Evolutionary conservation across 345 rosid genomes (phyloP).

Genomic region (Aquilaria malaccensis): DNA sequence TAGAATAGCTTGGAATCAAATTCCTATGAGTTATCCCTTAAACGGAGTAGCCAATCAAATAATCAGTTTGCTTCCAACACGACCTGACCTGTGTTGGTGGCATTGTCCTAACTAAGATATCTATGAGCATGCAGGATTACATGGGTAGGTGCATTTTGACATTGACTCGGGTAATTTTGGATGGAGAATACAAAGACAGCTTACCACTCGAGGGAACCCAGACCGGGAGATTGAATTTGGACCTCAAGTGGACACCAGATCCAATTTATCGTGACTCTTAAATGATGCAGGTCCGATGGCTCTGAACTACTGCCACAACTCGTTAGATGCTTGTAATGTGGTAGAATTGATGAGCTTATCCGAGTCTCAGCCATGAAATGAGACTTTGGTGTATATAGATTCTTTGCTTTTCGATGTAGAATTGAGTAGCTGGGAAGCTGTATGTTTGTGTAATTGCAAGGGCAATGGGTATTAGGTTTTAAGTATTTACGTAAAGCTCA

Average conservation of each 20-base stretch:
- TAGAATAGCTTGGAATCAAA: too few species aligned
- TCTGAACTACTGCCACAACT: too few species aligned
- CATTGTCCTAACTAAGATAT: too few species aligned
- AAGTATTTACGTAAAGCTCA: too few species aligned
- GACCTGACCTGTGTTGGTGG: too few species aligned
- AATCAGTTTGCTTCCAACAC: neutral
- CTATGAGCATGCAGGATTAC: constrained; percentile 42
- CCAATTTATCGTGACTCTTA: constrained; percentile 62
- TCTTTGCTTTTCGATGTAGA: neutral
- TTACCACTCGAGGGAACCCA: constrained; percentile 52
- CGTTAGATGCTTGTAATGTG: neutral
- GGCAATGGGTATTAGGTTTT: too few species aligned
- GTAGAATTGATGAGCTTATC: neutral
- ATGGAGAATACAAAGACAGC: constrained; percentile 66
- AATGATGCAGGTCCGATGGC: constrained; percentile 2
- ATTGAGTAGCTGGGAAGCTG: neutral
- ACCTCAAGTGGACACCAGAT: constrained; percentile 78
- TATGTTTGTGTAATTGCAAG: too few species aligned
- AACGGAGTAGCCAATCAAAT: too few species aligned
- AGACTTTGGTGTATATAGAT: neutral
- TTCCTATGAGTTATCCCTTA: too few species aligned
- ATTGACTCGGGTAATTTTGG: constrained; percentile 75
- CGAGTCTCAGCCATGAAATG: neutral
- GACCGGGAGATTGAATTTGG: constrained; percentile 44
- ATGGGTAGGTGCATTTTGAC: constrained; percentile 89